Evolutionary conservation across 768 basidiomycete species (phyloP).

Genomic region (Amanita subjunquillea): DNA sequence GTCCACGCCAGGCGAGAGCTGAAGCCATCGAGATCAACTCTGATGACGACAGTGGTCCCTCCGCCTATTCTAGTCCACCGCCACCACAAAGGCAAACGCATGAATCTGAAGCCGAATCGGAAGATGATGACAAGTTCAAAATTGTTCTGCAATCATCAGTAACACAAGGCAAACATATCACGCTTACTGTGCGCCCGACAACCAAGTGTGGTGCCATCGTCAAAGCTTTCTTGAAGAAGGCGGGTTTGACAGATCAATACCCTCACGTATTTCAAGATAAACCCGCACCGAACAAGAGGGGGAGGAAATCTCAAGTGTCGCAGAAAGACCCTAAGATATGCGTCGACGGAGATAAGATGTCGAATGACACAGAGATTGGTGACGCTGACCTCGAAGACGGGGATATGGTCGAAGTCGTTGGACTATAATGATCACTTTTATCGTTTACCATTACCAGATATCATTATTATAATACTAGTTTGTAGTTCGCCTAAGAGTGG

Average conservation of each 20-base stretch:
- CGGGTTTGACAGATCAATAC: conserved; percentile 49
- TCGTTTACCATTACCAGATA: background rate
- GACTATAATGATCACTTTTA: conserved; percentile 25
- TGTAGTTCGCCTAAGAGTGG: background rate
- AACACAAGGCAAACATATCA: conserved; percentile 40
- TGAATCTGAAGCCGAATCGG: conserved; percentile 29
- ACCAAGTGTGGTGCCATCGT: conserved; percentile 73
- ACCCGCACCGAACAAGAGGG: conserved; percentile 19
- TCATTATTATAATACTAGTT: conserved; percentile 1
- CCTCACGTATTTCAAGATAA: conserved; percentile 21
- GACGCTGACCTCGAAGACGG: conserved; percentile 71
- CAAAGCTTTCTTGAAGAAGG: conserved; percentile 62
- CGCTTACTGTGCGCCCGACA: conserved; percentile 60
- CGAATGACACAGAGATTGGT: conserved; percentile 48
- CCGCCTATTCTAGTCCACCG: background rate
- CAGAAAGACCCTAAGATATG: conserved; percentile 38
- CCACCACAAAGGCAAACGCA: conserved; percentile 7
- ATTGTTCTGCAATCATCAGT: conserved; percentile 50
- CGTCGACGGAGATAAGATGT: conserved; percentile 67
- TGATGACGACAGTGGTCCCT: conserved; percentile 12
- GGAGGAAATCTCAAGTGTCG: conserved; percentile 19
- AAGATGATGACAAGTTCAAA: conserved; percentile 48
- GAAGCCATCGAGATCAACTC: conserved; percentile 15
- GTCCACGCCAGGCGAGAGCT: conserved; percentile 6
- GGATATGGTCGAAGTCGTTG: conserved; percentile 68